Evolutionary conservation across 1,139 yeast species (phyloP).

Genomic region (Nakaseomyces uthaithaninus): DNA sequence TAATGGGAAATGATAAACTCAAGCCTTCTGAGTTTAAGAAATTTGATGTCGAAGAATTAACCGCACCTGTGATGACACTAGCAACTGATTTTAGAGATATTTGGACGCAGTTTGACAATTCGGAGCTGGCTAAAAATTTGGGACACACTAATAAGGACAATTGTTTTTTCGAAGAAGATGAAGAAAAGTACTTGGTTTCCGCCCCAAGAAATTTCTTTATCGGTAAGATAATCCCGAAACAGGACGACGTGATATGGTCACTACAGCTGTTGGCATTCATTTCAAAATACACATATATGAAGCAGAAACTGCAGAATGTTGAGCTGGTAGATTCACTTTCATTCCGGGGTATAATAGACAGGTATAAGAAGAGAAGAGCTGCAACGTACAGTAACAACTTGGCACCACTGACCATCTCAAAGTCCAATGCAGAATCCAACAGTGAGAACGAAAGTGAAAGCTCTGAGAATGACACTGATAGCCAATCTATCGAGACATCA

Average conservation of each 20-base stretch:
- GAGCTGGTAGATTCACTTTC: constrained; percentile 45
- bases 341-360: constrained; percentile 27
- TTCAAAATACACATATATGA: constrained; percentile 78
- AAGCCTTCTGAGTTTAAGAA: constrained; percentile 14
- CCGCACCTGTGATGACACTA: constrained; percentile 13
- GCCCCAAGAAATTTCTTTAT: constrained; percentile 60
- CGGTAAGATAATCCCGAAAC: constrained; percentile 77
- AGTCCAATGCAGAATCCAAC: background rate
- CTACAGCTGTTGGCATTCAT: constrained; percentile 85
- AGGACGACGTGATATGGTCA: constrained; percentile 92
- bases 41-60: constrained; percentile 13
- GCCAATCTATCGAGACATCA: background rate
- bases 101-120: constrained; percentile 12
- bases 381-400: constrained; percentile 5
- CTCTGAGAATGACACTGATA: constrained; percentile 1
- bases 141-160: constrained; percentile 9
- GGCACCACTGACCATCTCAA: constrained; percentile 2
- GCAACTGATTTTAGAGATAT: constrained; percentile 22
- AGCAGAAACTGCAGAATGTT: constrained; percentile 64
- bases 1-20: constrained; percentile 18
- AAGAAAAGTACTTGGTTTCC: constrained; percentile 21
- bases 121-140: constrained; percentile 1
- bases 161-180: constrained; percentile 15
- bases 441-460: background rate
- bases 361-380: constrained; percentile 16